A percentile compares a stretch with the other conserved stretches of the same genome.
These are phyloP conservation scores for Leonotis leonurus DNA, from an alignment of 257 asterid genomes.

Conservation along the genomic window DNA sequence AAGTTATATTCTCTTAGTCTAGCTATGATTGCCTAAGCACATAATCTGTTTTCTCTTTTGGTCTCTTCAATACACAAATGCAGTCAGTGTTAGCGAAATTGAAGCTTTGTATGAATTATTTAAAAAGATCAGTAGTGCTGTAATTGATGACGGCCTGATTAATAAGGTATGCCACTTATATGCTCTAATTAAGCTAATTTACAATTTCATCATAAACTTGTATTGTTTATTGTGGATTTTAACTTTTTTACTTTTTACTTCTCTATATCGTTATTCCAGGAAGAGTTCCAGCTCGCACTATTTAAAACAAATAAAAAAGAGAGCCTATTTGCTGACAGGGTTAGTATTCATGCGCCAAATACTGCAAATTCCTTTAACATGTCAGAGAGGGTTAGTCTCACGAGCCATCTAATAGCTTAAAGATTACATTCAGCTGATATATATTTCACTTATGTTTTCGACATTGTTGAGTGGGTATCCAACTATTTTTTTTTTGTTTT, in stretches of 20 bases:
- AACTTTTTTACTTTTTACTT: constrained; percentile 13
- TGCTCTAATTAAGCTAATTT: constrained; percentile 6
- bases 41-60: neutral
- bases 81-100: constrained; percentile 85
- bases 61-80: constrained; percentile 19
- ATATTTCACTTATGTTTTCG: neutral
- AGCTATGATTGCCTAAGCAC: neutral
- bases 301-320: constrained; percentile 70
- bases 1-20: constrained; percentile 5
- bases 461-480: constrained; percentile 1
- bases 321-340: constrained; percentile 89
- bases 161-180: constrained; percentile 51
- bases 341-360: constrained; percentile 37
- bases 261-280: constrained; percentile 37
- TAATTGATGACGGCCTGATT: constrained; percentile 81
- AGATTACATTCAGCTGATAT: neutral
- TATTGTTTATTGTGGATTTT: constrained; percentile 13
- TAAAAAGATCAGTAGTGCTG: constrained; percentile 80
- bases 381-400: constrained; percentile 56
- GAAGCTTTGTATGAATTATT: constrained; percentile 81
- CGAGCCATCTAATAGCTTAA: constrained; percentile 8
- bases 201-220: neutral
- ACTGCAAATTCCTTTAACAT: constrained; percentile 30
- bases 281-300: constrained; percentile 84
- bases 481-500: neutral